phyloP scores from a whole-genome alignment of 1,284 basidiomycete genomes.

The Rhodotorula sp. region DNA sequence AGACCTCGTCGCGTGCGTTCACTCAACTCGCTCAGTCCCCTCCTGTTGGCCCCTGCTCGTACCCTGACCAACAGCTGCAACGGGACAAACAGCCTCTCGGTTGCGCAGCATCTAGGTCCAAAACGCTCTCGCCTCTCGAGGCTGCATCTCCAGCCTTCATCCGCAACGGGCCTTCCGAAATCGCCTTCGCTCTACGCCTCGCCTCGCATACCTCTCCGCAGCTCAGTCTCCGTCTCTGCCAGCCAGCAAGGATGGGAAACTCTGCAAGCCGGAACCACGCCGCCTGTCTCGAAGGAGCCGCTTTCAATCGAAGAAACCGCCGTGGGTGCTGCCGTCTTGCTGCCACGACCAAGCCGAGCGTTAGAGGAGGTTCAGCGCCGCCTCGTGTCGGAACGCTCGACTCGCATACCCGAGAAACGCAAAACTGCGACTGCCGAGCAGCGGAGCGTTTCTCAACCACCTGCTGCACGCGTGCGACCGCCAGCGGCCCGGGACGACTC shows the following conservation, averaged over 20 bases:
- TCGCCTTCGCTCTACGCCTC: not conserved
- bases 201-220: no score
- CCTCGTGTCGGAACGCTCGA: no score
- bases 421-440: no score
- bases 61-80: not conserved
- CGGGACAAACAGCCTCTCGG: conserved; percentile 5
- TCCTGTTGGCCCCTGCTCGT: not conserved
- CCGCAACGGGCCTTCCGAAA: not conserved
- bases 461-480: no score
- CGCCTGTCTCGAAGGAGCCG: no score
- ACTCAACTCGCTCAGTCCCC: not conserved
- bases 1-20: conserved; percentile 17
- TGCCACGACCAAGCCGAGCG: no score
- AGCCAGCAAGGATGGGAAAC: conserved; percentile 14
- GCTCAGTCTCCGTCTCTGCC: not conserved
- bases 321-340: no score
- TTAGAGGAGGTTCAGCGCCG: no score
- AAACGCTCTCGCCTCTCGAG: not conserved
- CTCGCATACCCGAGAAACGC: no score
- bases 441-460: no score
- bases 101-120: conserved; percentile 11
- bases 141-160: not conserved
- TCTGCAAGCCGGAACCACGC: conserved; percentile 6
- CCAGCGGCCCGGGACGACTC: no score
- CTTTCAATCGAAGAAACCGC: no score